Conservation (phyloP, 2,329 filamentous ascomycete genomes). For the Stenocarpella maydis region DNA sequence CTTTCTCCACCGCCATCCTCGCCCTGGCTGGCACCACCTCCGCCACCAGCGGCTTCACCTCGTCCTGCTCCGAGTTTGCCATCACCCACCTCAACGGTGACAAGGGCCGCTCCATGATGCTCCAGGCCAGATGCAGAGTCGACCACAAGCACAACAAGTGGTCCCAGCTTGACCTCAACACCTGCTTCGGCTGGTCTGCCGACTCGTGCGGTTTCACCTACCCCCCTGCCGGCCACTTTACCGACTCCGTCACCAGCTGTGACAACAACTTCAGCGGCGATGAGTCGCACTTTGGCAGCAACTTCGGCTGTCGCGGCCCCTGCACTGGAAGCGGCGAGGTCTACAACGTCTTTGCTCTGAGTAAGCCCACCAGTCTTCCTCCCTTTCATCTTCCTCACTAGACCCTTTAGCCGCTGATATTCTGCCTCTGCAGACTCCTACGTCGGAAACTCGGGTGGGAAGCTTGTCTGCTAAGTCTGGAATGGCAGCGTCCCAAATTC, state of each 20-base stretch:
- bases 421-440: background rate
- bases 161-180: constrained; percentile 8
- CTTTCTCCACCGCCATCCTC: background rate
- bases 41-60: background rate
- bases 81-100: background rate
- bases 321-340: background rate
- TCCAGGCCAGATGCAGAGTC: background rate
- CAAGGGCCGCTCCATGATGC: background rate
- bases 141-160: background rate
- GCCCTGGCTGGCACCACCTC: background rate
- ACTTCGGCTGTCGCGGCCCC: constrained; percentile 3
- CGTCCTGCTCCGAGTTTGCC: background rate
- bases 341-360: background rate
- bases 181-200: constrained; percentile 7
- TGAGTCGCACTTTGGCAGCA: background rate
- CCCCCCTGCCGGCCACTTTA: background rate
- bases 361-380: background rate
- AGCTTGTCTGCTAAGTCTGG: background rate
- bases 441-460: background rate
- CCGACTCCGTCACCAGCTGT: background rate
- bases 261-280: background rate
- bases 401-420: background rate
- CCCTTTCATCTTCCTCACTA: background rate
- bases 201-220: background rate
- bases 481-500: rapidly evolving